These are phyloP conservation scores for Lophiotrema nucula DNA, from an alignment of 495 filamentous ascomycete species.

Conservation along the genomic window DNA sequence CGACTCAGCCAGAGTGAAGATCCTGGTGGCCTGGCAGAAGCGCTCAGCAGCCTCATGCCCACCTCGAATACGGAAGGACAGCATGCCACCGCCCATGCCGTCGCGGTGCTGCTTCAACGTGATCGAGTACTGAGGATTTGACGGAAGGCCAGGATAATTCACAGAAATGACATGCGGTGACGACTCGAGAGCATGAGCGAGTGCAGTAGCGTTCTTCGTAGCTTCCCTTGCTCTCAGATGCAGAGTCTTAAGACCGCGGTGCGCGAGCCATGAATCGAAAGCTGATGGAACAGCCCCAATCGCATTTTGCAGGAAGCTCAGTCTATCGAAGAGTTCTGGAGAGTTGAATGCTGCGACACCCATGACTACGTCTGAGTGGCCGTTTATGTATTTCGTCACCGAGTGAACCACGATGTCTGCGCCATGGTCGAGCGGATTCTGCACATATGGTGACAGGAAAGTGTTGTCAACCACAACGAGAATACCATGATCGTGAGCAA, in stretches of 20 bases:
- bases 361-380: conserved; percentile 98
- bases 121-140: conserved; percentile 81
- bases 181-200: conserved; percentile 73
- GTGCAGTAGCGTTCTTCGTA: conserved; percentile 71
- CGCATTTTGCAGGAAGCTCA: conserved; percentile 93
- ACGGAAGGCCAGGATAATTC: conserved; percentile 90
- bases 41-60: conserved; percentile 82
- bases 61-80: conserved; percentile 90
- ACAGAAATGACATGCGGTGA: conserved; percentile 83
- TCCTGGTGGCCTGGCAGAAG: conserved; percentile 84
- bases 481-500: conserved; percentile 85
- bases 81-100: conserved; percentile 95
- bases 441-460: conserved; percentile 91
- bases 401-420: conserved; percentile 98
- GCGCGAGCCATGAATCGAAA: conserved; percentile 99
- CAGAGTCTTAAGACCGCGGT: conserved; percentile 94
- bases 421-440: conserved; percentile 92
- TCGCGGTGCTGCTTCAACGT: conserved; percentile 87
- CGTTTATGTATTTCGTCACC: conserved; percentile 99
- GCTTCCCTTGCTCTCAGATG: conserved; percentile 89
- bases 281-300: conserved; percentile 91
- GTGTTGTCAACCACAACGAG: conserved; percentile 98
- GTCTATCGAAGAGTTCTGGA: conserved; percentile 67
- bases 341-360: conserved; percentile 95
- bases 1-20: conserved; percentile 93